Evolutionary conservation across 345 rosid species (phyloP).

Genomic region (Eucalyptus rudis): DNA sequence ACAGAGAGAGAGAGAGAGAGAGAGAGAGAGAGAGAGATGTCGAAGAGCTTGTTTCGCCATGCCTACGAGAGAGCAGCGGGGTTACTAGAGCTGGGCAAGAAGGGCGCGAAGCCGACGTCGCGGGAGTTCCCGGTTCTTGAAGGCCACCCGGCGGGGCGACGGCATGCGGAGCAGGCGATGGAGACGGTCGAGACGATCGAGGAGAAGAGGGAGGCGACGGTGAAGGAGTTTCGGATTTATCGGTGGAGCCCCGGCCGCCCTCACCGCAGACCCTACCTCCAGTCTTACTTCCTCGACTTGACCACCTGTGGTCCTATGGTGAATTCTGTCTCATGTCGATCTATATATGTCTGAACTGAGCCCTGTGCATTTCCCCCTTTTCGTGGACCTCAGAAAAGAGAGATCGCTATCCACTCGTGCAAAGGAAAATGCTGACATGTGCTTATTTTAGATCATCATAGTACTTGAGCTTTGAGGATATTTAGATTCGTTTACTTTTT

Average conservation of each 20-base stretch:
- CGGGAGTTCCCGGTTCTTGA: slow-evolving; percentile 21
- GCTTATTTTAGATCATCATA: background rate
- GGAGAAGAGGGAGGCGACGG: slow-evolving; percentile 1
- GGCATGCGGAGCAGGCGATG: slow-evolving; percentile 28
- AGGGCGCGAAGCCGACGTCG: background rate
- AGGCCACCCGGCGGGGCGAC: slow-evolving; percentile 29
- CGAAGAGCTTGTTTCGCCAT: slow-evolving; percentile 6
- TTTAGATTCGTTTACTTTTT: background rate
- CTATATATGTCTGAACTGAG: background rate
- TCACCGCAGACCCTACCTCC: slow-evolving; percentile 42
- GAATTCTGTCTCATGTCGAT: background rate
- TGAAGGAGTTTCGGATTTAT: slow-evolving; percentile 54
- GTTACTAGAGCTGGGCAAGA: background rate
- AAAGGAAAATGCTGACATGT: background rate
- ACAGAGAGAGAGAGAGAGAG: background rate
- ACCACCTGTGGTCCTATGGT: slow-evolving; percentile 52
- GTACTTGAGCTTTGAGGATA: background rate
- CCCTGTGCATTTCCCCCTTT: background rate
- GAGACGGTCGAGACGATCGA: slow-evolving; percentile 7
- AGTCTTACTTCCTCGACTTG: slow-evolving; percentile 41
- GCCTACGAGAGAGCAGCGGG: slow-evolving; percentile 1
- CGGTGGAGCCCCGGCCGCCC: slow-evolving; percentile 52
- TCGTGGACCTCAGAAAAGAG: background rate
- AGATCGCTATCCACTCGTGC: background rate
- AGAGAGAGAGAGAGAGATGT: background rate